Percentiles rank a stretch among this genome's conserved stretches.
These are phyloP conservation scores for Colletotrichum sp. DNA, from an alignment of 2,329 filamentous ascomycete genomes.

Conservation along the genomic window DNA sequence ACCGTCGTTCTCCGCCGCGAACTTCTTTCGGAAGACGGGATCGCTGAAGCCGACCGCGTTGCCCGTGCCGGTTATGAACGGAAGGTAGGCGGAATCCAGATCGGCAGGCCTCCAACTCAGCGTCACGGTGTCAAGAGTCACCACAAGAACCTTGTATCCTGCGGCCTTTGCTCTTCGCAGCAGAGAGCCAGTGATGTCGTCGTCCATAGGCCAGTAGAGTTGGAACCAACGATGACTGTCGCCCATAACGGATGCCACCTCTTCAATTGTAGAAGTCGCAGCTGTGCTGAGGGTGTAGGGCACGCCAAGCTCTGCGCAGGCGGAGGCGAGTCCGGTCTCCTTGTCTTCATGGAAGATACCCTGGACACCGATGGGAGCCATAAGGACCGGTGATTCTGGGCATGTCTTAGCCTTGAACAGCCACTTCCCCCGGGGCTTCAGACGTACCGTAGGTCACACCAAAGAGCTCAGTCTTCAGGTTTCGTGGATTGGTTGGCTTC, in stretches of 20 bases:
- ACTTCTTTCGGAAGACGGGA: constrained; percentile 66
- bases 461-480: constrained; percentile 59
- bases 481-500: constrained; percentile 44
- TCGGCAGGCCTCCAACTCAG: constrained; percentile 73
- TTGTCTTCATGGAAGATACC: constrained; percentile 68
- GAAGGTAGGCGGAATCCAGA: constrained; percentile 65
- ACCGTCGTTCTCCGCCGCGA: constrained; percentile 53
- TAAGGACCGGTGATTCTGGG: constrained; percentile 55
- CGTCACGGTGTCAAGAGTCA: constrained; percentile 75
- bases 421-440: neutral
- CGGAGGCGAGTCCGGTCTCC: constrained; percentile 68
- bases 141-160: constrained; percentile 70
- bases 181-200: constrained; percentile 69
- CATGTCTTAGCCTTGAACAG: neutral
- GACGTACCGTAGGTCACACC: constrained; percentile 47
- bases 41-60: constrained; percentile 69
- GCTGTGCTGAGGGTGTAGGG: constrained; percentile 74
- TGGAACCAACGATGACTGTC: constrained; percentile 72
- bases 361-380: constrained; percentile 75
- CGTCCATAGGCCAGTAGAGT: constrained; percentile 73
- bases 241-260: constrained; percentile 64
- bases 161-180: constrained; percentile 63
- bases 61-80: constrained; percentile 64
- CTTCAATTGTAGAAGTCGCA: constrained; percentile 66
- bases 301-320: constrained; percentile 63